These are phyloP conservation scores for Magnaporthiopsis rhizophila DNA, from an alignment of 2,329 filamentous ascomycete species.

Conservation along the genomic window DNA sequence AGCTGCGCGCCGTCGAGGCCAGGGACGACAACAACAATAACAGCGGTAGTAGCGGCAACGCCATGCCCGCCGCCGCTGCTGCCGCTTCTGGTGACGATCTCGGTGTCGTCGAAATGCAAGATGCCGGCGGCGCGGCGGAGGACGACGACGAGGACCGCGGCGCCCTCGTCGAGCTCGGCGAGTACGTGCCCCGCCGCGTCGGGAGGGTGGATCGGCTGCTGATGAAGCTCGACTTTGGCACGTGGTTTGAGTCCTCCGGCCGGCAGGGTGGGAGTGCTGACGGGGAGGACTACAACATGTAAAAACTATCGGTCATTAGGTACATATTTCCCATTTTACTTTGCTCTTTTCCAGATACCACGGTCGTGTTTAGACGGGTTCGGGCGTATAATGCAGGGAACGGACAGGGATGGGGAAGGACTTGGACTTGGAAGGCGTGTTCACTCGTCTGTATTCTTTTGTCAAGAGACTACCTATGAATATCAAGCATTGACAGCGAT, in stretches of 20 bases:
- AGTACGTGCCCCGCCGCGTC: constrained; percentile 63
- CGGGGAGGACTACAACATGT: not conserved
- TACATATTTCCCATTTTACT: not conserved
- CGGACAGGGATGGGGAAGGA: not conserved
- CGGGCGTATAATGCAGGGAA: not conserved
- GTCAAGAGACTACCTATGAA: not conserved
- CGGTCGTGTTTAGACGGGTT: not conserved
- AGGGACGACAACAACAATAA: constrained; percentile 10
- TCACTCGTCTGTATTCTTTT: not conserved
- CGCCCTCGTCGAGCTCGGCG: constrained; percentile 31
- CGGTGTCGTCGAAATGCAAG: constrained; percentile 10
- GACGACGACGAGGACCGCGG: constrained; percentile 24
- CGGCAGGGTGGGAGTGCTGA: not conserved
- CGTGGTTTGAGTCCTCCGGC: constrained; percentile 36
- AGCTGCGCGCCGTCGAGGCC: constrained; percentile 36
- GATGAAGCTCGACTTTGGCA: constrained; percentile 79
- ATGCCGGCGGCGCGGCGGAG: constrained; percentile 17
- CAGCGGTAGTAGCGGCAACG: too few relatives aligned
- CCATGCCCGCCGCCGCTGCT: too few relatives aligned
- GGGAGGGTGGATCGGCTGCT: constrained; percentile 77
- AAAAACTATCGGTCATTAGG: not conserved
- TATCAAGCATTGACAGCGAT: not conserved
- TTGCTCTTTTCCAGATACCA: constrained; percentile 24
- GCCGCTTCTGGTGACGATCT: constrained; percentile 25
- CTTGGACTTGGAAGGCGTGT: too few relatives aligned